These are phyloP conservation scores for Flaveria linearis DNA, from an alignment of 129 eudicot species.

Conservation along the genomic window DNA sequence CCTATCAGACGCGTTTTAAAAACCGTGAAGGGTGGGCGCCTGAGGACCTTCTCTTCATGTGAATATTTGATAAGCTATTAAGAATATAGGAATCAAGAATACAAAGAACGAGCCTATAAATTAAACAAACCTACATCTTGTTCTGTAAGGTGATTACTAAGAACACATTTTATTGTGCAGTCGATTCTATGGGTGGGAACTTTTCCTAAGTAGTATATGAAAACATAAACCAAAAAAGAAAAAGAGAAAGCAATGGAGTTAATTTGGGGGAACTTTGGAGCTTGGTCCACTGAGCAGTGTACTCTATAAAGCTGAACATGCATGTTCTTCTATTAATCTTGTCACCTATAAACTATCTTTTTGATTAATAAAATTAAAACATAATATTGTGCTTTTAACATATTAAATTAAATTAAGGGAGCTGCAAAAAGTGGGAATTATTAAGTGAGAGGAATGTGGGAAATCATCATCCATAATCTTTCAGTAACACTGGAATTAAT, in stretches of 20 bases:
- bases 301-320: constrained; percentile 26
- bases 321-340: constrained; percentile 20
- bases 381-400: not conserved
- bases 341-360: constrained; percentile 2
- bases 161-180: not conserved
- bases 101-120: no score
- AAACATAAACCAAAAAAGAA: no score
- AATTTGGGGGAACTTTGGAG: not conserved
- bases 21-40: no score
- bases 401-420: not conserved
- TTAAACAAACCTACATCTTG: no score
- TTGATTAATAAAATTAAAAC: not conserved
- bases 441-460: not conserved
- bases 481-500: not conserved
- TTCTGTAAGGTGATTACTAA: not conserved
- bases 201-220: not conserved
- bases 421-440: not conserved
- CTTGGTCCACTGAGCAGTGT: constrained; percentile 17
- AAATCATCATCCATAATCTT: not conserved
- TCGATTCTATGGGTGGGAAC: not conserved
- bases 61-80: no score
- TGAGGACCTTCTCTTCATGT: no score
- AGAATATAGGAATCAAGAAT: no score
- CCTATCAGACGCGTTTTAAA: no score
- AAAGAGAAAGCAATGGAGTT: not conserved